Conservation (phyloP, 345 rosid genomes). For the Arabis alpina region DNA sequence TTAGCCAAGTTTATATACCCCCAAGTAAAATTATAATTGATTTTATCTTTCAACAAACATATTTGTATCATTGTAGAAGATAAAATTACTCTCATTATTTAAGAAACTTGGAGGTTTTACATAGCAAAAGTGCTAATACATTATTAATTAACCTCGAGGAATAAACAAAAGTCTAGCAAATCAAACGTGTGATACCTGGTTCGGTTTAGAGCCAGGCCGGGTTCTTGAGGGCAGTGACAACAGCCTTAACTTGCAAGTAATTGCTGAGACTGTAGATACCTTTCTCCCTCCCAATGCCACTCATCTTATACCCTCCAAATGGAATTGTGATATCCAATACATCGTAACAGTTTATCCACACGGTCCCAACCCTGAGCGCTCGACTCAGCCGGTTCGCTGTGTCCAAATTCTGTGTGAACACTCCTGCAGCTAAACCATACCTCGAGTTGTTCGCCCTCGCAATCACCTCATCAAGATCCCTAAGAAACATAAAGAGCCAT, state of each 20-base stretch:
- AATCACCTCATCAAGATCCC: constrained; percentile 77
- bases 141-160: background rate
- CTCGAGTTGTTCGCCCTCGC: constrained; percentile 60
- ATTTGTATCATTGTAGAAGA: background rate
- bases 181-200: constrained; percentile 2
- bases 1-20: constrained; percentile 24
- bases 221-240: constrained; percentile 77
- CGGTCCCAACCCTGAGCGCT: constrained; percentile 70
- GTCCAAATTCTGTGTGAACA: constrained; percentile 76
- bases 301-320: constrained; percentile 96
- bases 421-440: constrained; percentile 88
- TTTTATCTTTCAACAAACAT: background rate
- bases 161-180: background rate
- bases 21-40: background rate
- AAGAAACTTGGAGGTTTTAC: constrained; percentile 12
- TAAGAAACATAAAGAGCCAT: constrained; percentile 40
- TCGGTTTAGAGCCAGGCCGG: constrained; percentile 79
- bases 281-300: constrained; percentile 91
- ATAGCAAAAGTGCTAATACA: constrained; percentile 23
- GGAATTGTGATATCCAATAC: constrained; percentile 81
- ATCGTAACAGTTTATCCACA: constrained; percentile 89
- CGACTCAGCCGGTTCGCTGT: constrained; percentile 74
- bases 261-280: constrained; percentile 72
- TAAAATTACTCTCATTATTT: constrained; percentile 14
- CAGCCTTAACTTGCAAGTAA: constrained; percentile 95